These are phyloP conservation scores for Candida ipomoeae DNA, from an alignment of 805 yeast species.

Conservation along the genomic window DNA sequence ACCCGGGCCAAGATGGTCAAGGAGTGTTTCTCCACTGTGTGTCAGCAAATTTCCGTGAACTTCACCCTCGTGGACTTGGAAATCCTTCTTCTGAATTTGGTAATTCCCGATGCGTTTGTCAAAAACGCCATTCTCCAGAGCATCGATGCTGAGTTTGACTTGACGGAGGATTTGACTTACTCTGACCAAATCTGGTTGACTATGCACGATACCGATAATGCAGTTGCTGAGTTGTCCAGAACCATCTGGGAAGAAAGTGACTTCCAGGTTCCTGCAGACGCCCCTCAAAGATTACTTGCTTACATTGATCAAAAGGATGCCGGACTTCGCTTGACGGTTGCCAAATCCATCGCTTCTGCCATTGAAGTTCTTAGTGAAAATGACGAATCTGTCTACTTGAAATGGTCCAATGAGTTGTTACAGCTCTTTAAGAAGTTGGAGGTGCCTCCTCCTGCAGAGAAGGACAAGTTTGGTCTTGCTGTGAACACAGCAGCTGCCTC, in stretches of 20 bases:
- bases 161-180: constrained; percentile 44
- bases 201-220: constrained; percentile 65
- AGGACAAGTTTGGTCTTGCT: constrained; percentile 77
- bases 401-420: constrained; percentile 43
- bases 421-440: constrained; percentile 56
- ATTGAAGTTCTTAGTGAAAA: constrained; percentile 29
- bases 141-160: constrained; percentile 76
- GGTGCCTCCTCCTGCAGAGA: constrained; percentile 69
- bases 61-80: constrained; percentile 54
- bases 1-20: constrained; percentile 76
- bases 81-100: constrained; percentile 50
- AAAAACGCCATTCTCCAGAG: constrained; percentile 78
- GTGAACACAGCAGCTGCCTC: constrained; percentile 56
- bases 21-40: constrained; percentile 73
- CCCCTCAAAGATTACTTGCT: constrained; percentile 45
- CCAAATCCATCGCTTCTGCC: constrained; percentile 65
- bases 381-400: constrained; percentile 21
- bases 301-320: constrained; percentile 54
- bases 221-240: constrained; percentile 59
- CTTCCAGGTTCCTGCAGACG: constrained; percentile 42
- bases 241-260: constrained; percentile 84
- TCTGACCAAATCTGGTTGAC: constrained; percentile 75
- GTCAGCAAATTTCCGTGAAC: constrained; percentile 70
- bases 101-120: constrained; percentile 66
- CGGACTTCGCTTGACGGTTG: constrained; percentile 69